Percentiles rank a stretch among this genome's conserved stretches.
Evolutionary conservation across 2,329 filamentous ascomycete genomes (phyloP).

Genomic region (Alternaria triticina): DNA sequence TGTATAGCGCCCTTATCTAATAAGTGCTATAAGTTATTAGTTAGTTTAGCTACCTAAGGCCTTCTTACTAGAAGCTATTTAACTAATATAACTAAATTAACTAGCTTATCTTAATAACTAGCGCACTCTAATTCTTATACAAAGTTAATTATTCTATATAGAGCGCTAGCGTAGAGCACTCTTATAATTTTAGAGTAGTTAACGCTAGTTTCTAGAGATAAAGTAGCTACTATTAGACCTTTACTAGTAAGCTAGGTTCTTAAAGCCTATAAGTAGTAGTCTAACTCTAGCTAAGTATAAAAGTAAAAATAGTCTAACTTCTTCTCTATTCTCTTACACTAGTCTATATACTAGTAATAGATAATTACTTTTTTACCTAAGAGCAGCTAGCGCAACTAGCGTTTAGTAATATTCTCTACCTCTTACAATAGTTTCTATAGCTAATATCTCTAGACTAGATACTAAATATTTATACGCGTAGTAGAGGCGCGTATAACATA

Average conservation of each 20-base stretch:
- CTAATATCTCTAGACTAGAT: too few species aligned
- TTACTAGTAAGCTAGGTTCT: too few species aligned
- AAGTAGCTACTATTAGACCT: conserved; percentile 26
- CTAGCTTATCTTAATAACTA: too few species aligned
- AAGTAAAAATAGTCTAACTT: conserved; percentile 16
- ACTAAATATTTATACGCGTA: too few species aligned
- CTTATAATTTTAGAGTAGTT: conserved; percentile 21
- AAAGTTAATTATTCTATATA: conserved; percentile 18
- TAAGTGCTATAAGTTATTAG: too few species aligned
- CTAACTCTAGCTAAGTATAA: background rate
- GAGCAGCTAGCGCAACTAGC: background rate
- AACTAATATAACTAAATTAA: too few species aligned
- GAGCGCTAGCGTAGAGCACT: background rate
- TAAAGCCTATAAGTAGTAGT: too few species aligned
- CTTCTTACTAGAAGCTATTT: too few species aligned
- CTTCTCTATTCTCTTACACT: conserved; percentile 12
- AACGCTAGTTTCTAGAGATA: conserved; percentile 19
- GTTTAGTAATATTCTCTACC: background rate
- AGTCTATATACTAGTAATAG: conserved; percentile 16
- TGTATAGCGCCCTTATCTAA: too few species aligned
- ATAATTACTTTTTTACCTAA: conserved; percentile 20
- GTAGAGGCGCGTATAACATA: too few species aligned
- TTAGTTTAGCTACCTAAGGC: too few species aligned
- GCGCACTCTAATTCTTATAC: background rate
- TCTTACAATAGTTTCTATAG: too few species aligned